Evolutionary conservation across 2,329 filamentous ascomycete genomes (phyloP), one percentile per base, ranked within the genome.

Genomic region (Hansfordia pulvinata): DNA sequence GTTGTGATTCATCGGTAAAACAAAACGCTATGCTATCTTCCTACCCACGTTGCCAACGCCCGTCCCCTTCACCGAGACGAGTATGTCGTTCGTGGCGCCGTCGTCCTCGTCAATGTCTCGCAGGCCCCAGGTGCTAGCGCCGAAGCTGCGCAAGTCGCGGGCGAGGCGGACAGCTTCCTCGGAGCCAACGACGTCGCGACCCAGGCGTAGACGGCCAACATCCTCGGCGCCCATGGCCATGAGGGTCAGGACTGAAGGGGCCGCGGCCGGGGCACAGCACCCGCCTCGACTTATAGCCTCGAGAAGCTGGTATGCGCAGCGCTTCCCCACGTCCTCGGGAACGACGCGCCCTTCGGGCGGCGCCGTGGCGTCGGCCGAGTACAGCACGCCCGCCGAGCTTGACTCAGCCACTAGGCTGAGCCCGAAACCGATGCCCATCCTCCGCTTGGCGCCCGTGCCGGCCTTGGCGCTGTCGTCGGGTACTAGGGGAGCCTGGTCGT

Each of bases 191-290:
- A 94, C 73, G 24, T 88, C 80, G 41, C 73, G 76, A 17, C 86
- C 84, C 31, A 98, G 49, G 35, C 82, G 71, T 38, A 98, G 52
- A 32, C 90, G 69, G 4, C 90, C 90, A 10, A 98, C 85, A 51
- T 98, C 90, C 49, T 96, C 90, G 1, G 80, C 83, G 0, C 90
- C 90, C 90, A 98, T 96, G 18, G 86, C 84, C 90, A 98, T 98
- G 35, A 98, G 61, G 11, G 76, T 81, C 28, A 98, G 53, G 36
- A 93, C 66, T 0, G 78, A 88, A 3, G 71, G 62, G 5, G 76
- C 75, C 3, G 83, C 80, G 3, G 78, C 66, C 10, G 62, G 64
- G 28, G 75, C 77, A 3, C 82, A 80, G 47, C 84, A 93, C 2
- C 90, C 90, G 8, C 86, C 88, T 40, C 76, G 69, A 27, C 70